Evolutionary conservation across 73 alveolate species (phyloP).

Genomic region (Paramecium biaurelia): DNA sequence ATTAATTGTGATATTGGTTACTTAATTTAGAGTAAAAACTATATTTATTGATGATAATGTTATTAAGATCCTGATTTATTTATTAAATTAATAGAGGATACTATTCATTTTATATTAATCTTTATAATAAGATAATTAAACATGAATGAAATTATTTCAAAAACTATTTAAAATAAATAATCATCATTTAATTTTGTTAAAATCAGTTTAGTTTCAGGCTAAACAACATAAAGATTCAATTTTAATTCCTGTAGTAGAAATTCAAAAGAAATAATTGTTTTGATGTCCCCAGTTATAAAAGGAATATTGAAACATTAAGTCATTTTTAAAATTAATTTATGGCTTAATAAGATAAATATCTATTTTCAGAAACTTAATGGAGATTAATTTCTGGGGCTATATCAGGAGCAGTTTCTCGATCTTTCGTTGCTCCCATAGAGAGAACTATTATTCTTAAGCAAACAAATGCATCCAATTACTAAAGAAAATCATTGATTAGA

Average conservation of each 20-base stretch:
- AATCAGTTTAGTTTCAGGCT: neutral
- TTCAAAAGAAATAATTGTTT: neutral
- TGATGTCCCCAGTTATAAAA: neutral
- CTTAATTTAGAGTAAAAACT: too few relatives aligned
- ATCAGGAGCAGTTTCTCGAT: slow-evolving; percentile 54
- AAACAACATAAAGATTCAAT: too few relatives aligned
- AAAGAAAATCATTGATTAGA: neutral
- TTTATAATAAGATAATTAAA: neutral
- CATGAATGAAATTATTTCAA: neutral
- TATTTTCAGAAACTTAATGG: slow-evolving; percentile 15
- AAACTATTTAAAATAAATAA: neutral
- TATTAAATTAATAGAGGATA: too few relatives aligned
- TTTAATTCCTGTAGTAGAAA: neutral
- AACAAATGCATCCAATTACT: neutral
- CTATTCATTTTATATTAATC: too few relatives aligned
- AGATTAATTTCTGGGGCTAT: slow-evolving; percentile 41
- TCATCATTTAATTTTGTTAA: neutral
- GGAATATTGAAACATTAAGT: neutral
- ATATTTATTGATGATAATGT: too few relatives aligned
- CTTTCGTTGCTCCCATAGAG: slow-evolving; percentile 62
- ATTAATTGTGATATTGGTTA: too few relatives aligned
- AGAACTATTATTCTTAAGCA: slow-evolving; percentile 53
- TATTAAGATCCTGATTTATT: too few relatives aligned
- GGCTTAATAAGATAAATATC: neutral
- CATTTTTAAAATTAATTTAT: neutral